phyloP scores from a whole-genome alignment of 2,329 filamentous ascomycete species.

The Talaromyces sp. region DNA sequence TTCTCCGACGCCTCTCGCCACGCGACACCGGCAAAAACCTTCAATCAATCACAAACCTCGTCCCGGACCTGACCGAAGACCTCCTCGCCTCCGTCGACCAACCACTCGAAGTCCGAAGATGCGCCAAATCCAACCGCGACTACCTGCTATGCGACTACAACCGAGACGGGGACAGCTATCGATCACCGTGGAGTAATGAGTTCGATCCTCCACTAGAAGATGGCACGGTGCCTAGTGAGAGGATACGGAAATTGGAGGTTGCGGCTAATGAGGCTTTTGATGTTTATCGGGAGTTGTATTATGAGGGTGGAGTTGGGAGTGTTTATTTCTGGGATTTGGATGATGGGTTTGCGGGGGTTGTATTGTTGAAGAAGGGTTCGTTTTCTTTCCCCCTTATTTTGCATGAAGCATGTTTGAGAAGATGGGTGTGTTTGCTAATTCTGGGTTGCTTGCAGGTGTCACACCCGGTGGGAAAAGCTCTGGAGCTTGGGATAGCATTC shows the following conservation, averaged over 20 bases:
- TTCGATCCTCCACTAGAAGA: slow-evolving; percentile 90
- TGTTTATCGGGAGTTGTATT: slow-evolving; percentile 85
- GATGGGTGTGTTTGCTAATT: neutral
- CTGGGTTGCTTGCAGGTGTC: slow-evolving; percentile 51
- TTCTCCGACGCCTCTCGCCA: slow-evolving; percentile 94
- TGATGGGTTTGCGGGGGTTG: slow-evolving; percentile 94
- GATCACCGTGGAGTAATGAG: slow-evolving; percentile 98
- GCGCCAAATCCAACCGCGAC: slow-evolving; percentile 82
- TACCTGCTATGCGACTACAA: slow-evolving; percentile 99
- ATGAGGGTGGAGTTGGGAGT: slow-evolving; percentile 90
- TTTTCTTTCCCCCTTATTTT: neutral
- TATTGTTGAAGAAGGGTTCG: slow-evolving; percentile 85
- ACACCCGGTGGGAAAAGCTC: slow-evolving; percentile 61
- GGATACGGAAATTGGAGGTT: slow-evolving; percentile 89
- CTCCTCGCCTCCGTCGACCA: slow-evolving; percentile 97
- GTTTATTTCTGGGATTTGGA: slow-evolving; percentile 99
- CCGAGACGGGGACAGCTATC: slow-evolving; percentile 95
- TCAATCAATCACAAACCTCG: slow-evolving; percentile 78
- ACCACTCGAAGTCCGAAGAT: slow-evolving; percentile 79
- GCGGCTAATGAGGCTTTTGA: slow-evolving; percentile 95
- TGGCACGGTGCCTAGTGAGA: slow-evolving; percentile 80
- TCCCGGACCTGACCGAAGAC: slow-evolving; percentile 91
- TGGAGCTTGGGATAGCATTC: slow-evolving; percentile 95
- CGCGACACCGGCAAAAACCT: slow-evolving; percentile 87
- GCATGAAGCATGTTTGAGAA: neutral